Base-by-base conservation (phyloP, 768 basidiomycete species). In the Leucosporidium yakuticum region DNA sequence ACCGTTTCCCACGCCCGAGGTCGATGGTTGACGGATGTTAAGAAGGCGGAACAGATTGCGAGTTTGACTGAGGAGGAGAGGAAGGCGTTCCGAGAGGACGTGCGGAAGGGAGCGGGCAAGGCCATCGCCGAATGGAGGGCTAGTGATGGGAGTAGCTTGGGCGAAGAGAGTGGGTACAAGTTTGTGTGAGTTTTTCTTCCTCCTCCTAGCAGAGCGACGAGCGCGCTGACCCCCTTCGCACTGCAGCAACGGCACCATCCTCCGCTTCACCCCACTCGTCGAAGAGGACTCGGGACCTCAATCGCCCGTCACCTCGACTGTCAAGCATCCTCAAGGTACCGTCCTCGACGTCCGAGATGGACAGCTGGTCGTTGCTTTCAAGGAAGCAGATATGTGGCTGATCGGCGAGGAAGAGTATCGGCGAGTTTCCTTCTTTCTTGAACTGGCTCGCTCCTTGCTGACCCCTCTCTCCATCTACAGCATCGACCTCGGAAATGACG, bases 401-500 rank as follows among this genome's bases (percentile, higher is more conserved):
- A 60, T 83, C 21, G 77, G 76, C 51, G 79, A 82, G 4, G 83
- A 83, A 3, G 64, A 73, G 51, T 90, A 87, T 87, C 75, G 80
- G 80, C 79, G 51, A 31, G 69, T 65, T 60, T 29, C 15, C 17
- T 44, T 29, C n/a, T 27, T 32, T 62, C 25, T 6, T 9, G 55
- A 27, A 7, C 59, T 47, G 15, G 25, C 60, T 44, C 39, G 14
- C 2, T 21, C 17, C 14, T 17, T 11, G 14, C 34, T 48, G 62
- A 76, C 85, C 49, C 74, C 14, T 17, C 20, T 61, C 21, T 27
- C 29, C 27, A n/a, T 4, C 31, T n/a, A 5, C 65, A 81, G 80
- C 51, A 74, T 94, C 55, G 92, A 94, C 74, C 77, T 91, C 3
- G 88, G 87, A 8, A 81, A 82, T 15, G 86, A 86, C 29, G 85